A percentile compares a stretch with the other conserved stretches of the same genome.
Evolutionary conservation across 2,329 filamentous ascomycete species (phyloP).

Genomic region (Spiromastix sp.): DNA sequence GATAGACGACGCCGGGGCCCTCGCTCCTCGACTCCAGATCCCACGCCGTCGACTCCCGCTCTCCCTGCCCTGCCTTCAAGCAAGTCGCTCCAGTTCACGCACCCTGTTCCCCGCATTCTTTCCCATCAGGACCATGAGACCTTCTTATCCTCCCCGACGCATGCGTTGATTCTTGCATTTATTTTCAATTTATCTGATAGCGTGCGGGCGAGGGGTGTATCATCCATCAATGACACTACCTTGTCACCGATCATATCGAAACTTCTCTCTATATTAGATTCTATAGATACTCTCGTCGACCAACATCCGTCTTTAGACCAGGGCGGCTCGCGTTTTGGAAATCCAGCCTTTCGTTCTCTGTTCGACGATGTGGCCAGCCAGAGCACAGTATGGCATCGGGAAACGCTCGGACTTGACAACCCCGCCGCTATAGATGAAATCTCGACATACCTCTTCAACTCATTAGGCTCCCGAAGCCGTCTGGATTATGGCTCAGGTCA

Average conservation of each 20-base stretch:
- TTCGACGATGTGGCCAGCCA: conserved; percentile 45
- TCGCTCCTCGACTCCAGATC: conserved; percentile 28
- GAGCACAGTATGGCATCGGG: conserved; percentile 31
- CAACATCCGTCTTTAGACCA: conserved; percentile 73
- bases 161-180: conserved; percentile 68
- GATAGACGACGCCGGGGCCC: conserved; percentile 22
- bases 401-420: conserved; percentile 28
- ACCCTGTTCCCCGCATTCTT: conserved; percentile 69
- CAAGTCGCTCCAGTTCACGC: conserved; percentile 50
- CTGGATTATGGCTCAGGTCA: conserved; percentile 98
- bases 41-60: conserved; percentile 64
- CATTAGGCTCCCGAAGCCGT: conserved; percentile 73
- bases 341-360: conserved; percentile 78
- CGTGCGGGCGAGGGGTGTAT: conserved; percentile 59
- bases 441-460: conserved; percentile 68
- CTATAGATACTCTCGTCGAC: conserved; percentile 56
- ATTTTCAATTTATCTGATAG: conserved; percentile 78
- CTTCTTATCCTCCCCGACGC: conserved; percentile 68
- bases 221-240: conserved; percentile 40
- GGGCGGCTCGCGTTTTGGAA: conserved; percentile 84
- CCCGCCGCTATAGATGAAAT: conserved; percentile 55
- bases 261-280: conserved; percentile 60
- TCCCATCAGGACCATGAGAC: conserved; percentile 68
- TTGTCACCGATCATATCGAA: conserved; percentile 51
- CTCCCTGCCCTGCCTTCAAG: conserved; percentile 59